phyloP scores from a whole-genome alignment of 169 alveolate species.

The Plasmodium blacklocki region DNA sequence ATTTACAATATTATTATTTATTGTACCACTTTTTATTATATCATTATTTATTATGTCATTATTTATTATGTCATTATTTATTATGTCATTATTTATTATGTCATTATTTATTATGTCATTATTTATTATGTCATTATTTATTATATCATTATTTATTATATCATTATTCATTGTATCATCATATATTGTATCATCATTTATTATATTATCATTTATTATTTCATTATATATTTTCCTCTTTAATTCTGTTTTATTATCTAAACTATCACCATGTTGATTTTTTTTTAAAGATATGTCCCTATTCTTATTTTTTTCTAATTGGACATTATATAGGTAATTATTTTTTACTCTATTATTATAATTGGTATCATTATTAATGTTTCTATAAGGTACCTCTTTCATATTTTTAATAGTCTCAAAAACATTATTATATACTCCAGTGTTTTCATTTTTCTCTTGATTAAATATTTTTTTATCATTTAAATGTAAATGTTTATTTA shows the following conservation, averaged over 20 bases:
- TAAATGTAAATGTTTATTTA: too few species aligned
- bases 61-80: neutral
- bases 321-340: neutral
- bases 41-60: neutral
- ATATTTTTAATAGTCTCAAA: too few species aligned
- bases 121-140: neutral
- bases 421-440: too few species aligned
- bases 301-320: too few species aligned
- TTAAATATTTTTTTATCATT: too few species aligned
- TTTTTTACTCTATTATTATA: neutral
- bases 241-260: neutral
- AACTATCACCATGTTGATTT: neutral
- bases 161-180: neutral
- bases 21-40: neutral
- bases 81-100: too few species aligned
- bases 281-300: too few species aligned
- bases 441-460: too few species aligned
- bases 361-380: conserved; percentile 4
- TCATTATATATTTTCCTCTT: neutral
- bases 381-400: neutral
- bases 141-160: too few species aligned
- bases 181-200: neutral
- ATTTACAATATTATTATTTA: neutral
- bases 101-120: neutral
- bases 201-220: neutral